Conservation (phyloP, 129 eudicot species). For the Chrysanthemum makinoi region DNA sequence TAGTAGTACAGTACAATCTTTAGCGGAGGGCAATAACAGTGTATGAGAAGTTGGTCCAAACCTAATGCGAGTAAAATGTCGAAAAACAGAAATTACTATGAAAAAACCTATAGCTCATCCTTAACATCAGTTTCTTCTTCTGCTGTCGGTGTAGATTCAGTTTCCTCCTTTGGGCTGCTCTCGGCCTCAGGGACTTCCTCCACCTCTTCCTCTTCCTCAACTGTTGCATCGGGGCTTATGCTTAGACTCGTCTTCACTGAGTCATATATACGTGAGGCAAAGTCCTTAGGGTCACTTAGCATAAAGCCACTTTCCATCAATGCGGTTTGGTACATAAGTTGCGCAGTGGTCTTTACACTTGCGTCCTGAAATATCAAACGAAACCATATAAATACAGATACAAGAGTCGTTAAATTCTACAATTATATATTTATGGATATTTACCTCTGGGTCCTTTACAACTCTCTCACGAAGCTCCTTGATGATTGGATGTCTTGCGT, state of each 20-base stretch:
- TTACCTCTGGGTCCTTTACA: slow-evolving; percentile 84
- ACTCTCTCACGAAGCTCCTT: slow-evolving; percentile 90
- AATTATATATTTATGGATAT: neutral
- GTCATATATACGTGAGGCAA: slow-evolving; percentile 65
- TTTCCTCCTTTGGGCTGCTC: slow-evolving; percentile 38
- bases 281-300: slow-evolving; percentile 72
- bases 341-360: slow-evolving; percentile 67
- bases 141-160: slow-evolving; percentile 32
- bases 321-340: slow-evolving; percentile 86
- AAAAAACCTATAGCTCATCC: slow-evolving; percentile 70
- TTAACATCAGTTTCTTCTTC: slow-evolving; percentile 44
- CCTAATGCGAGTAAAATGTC: slow-evolving; percentile 4
- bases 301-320: slow-evolving; percentile 82
- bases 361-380: slow-evolving; percentile 42
- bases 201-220: slow-evolving; percentile 76
- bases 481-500: slow-evolving; percentile 91
- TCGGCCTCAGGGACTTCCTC: slow-evolving; percentile 58
- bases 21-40: neutral
- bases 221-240: slow-evolving; percentile 64
- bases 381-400: neutral
- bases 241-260: slow-evolving; percentile 67
- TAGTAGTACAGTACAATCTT: slow-evolving; percentile 7
- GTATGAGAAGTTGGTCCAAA: neutral
- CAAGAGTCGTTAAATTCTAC: neutral
- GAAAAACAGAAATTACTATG: slow-evolving; percentile 2